Base-by-base conservation (phyloP, 495 filamentous ascomycete genomes). In the Hypoxylon fuscum region DNA sequence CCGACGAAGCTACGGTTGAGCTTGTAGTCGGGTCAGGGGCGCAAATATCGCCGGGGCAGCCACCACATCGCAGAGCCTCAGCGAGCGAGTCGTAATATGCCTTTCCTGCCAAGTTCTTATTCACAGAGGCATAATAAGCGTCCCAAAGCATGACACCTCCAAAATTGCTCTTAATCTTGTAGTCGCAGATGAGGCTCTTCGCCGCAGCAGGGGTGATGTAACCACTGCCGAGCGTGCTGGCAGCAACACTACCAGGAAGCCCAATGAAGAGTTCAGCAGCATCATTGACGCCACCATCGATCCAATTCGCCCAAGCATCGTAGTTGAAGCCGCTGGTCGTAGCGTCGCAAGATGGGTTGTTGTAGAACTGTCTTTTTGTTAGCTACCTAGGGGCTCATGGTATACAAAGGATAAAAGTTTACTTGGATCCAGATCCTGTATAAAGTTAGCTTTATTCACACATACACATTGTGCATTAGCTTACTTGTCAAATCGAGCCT, bases 201-300 rank as follows among this genome's bases (percentile, higher is more conserved):
- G 68, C 70, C 2, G 25, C 50, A 0, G n/a, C 15, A 25, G 66
- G 57, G 11, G 51, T 43, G 11, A 80, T 48, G 51, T 78, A 79
- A 23, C 75, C 75, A 35, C 25, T 66, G n/a, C 65, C 58, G 48
- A 52, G 6, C 4, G 22, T 8, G 50, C 57, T 66, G 29, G 74
- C 65, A 0, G 43, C 72, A 1, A 71, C 72, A 43, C 79, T 81
- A n/a, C 83, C 86, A 1, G 87, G 87, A 25, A 89, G 82, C 20
- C 88, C 88, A 4, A 91, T 67, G 41, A 83, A 80, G 35, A 91
- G 77, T 72, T 87, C 87, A 42, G 85, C 84, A 5, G 83, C 65
- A 45, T 74, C 74, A 73, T 88, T 90, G 55, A 77, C 60, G 3
- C 81, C 83, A 17, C 62, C 69, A 1, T 76, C 69, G 22, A 88